Base-by-base conservation (phyloP, 176 grass and related monocot genomes). In the Cenchrus fungigraminus region DNA sequence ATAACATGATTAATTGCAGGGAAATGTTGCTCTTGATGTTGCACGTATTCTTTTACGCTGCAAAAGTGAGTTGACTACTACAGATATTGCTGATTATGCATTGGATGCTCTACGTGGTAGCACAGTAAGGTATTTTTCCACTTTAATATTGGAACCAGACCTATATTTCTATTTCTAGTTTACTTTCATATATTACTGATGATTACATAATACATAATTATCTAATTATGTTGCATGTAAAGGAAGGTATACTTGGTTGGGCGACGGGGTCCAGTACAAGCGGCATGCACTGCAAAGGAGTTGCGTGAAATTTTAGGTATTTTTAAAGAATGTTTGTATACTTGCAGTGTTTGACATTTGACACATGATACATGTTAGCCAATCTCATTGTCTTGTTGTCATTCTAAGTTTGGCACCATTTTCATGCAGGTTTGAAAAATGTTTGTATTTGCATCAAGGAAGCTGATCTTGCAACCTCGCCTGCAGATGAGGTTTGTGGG, bases 11-110 rank as follows among this genome's bases (percentile, higher is more conserved):
- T 83, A 70, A 75, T 69, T 76, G 52, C 67, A 95, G 96, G 96
- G 96, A 76, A 98, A 98, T 94, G 96, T 98, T 66, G 93, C 96
- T 72, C 89, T 98, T 89, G 91, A 98, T 94, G 93, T 91, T 85
- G 91, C 96, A 57, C 89, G 91, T 68, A 86, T 98, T 91, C 91
- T 98, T 79, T 86, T 95, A 85, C 56, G 89, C 59, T 90, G 91
- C 66, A 87, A 62, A 68, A 79, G 15, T 44, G 93, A 98, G 82
- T 86, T 98, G 71, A 87, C 89, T 88, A 90, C 85, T 88, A 95
- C 91, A 74, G 96, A 95, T 87, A 98, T 98, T 79, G 64, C 96
- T 55, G 91, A 89, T 76, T 88, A 94, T 95, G 96, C 96, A 64
- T 74, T 98, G 72, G 73, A 89, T 85, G 85, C 89, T 76, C 85